Evolutionary conservation across 2,329 filamentous ascomycete genomes (phyloP), one percentile per base, ranked within the genome.

Genomic region (Ceratocystis lukuohia): DNA sequence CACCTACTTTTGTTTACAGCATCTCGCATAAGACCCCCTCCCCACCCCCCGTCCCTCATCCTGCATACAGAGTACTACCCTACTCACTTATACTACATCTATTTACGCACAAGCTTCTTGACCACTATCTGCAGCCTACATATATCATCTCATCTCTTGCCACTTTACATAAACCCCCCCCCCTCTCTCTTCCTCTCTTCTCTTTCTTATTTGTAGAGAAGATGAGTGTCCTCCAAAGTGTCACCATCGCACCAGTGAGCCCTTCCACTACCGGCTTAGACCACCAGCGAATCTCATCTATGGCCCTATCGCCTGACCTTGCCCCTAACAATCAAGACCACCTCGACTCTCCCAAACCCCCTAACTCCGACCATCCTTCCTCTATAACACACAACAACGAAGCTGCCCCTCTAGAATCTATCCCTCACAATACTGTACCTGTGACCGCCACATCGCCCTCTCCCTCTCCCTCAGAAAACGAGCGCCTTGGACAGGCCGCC

Each of bases 321-420:
- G 41, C 56, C 1, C 46, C 65, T 25, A n/a, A 15, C 12, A 65
- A 62, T 62, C 76, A 77, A 69, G 73, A 76, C 68, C 83, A 83
- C 71, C 75, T 83, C 73, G 79, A 81, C 66, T 79, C 79, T 8
- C 73, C 83, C 10, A 74, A 78, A 22, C 75, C 77, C 56, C 80
- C 81, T 1, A 79, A 80, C 1, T 70, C 69, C 33, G 74, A 78
- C 25, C 66, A 63, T 30, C 64, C 64, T 17, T 57, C 66, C 25
- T 53, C 61, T 41, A 37, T 37, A 15, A 22, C 28, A 30, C 56
- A 30, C 20, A 37, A 20, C 56, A 8, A 22, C 28, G 7, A 12
- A 56, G 3, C 7, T 25, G 7, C 8, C 12, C 8, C 56, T 59
- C 56, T 8, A 30, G 28, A 8, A 20, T 22, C 20, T 33, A 6